A percentile compares a stretch with the other conserved stretches of the same genome.
Evolutionary conservation across 2,329 filamentous ascomycete species (phyloP).

Genomic region (Purpureocillium lavendulum): DNA sequence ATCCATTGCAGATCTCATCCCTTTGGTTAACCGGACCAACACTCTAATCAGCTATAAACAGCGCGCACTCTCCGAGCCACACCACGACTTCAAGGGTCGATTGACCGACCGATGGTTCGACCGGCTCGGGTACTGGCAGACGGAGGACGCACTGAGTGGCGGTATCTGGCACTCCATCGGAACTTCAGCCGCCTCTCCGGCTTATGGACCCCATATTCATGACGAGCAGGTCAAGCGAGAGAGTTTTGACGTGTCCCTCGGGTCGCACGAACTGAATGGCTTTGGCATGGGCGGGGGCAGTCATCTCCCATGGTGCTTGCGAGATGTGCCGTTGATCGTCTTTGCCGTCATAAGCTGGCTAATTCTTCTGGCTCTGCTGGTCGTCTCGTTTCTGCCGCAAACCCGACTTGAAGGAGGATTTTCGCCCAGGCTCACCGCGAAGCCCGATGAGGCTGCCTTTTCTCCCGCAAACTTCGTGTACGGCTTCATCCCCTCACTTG

Average conservation of each 20-base stretch:
- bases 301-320: constrained; percentile 72
- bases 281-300: constrained; percentile 34
- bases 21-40: constrained; percentile 73
- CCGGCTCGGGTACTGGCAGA: constrained; percentile 80
- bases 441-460: constrained; percentile 57
- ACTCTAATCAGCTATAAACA: constrained; percentile 63
- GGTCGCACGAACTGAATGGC: constrained; percentile 18
- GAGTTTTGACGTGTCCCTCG: constrained; percentile 21
- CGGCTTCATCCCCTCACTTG: constrained; percentile 60
- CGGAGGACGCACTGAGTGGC: constrained; percentile 50
- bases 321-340: constrained; percentile 54
- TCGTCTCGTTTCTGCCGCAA: constrained; percentile 69
- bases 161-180: constrained; percentile 75
- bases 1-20: constrained; percentile 72
- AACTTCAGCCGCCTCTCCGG: constrained; percentile 26
- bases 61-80: constrained; percentile 47
- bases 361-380: constrained; percentile 61
- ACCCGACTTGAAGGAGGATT: constrained; percentile 64
- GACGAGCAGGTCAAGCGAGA: constrained; percentile 17
- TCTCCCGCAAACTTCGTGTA: constrained; percentile 85
- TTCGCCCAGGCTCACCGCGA: constrained; percentile 54
- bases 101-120: constrained; percentile 52
- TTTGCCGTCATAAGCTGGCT: constrained; percentile 53
- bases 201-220: constrained; percentile 12
- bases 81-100: constrained; percentile 43